Conservation (phyloP, 2,329 filamentous ascomycete genomes). For the Elsinoe fawcettii region DNA sequence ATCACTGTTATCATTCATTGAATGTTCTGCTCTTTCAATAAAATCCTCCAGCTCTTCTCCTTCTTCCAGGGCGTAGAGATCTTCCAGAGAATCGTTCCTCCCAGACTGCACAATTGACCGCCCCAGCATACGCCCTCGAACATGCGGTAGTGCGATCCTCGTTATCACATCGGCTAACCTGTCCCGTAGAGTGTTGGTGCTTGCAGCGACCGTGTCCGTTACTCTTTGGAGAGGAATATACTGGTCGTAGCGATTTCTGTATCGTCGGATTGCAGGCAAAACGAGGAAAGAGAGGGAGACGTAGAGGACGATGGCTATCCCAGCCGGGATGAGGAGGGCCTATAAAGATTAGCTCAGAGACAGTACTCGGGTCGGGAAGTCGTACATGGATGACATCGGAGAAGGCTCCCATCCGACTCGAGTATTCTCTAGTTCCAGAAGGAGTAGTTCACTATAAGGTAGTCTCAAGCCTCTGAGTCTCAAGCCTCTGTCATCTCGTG, state of each 20-base stretch:
- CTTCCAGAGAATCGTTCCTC: not conserved
- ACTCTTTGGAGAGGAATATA: slow-evolving; percentile 61
- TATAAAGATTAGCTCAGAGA: slow-evolving; percentile 28
- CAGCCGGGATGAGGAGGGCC: slow-evolving; percentile 62
- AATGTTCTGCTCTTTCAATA: not conserved
- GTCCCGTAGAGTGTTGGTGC: slow-evolving; percentile 33
- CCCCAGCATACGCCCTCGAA: slow-evolving; percentile 21
- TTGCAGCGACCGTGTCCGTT: slow-evolving; percentile 22
- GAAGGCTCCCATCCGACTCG: slow-evolving; percentile 7
- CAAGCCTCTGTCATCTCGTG: not conserved
- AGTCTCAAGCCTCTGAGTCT: too few species aligned
- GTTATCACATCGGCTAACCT: slow-evolving; percentile 35
- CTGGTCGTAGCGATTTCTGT: slow-evolving; percentile 62
- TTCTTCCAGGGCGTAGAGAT: slow-evolving; percentile 1
- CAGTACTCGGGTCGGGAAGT: not conserved
- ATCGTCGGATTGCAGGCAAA: slow-evolving; percentile 61
- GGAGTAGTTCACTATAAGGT: too few species aligned
- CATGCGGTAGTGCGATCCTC: slow-evolving; percentile 35
- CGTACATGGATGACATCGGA: slow-evolving; percentile 7
- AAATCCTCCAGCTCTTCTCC: slow-evolving; percentile 11
- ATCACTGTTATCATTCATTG: not conserved
- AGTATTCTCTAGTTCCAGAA: not conserved
- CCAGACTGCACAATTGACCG: not conserved
- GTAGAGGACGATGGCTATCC: slow-evolving; percentile 64
- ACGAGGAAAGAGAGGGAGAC: slow-evolving; percentile 57